Conservation (phyloP, 176 grass and related monocot species). For the Aechmea fasciata region DNA sequence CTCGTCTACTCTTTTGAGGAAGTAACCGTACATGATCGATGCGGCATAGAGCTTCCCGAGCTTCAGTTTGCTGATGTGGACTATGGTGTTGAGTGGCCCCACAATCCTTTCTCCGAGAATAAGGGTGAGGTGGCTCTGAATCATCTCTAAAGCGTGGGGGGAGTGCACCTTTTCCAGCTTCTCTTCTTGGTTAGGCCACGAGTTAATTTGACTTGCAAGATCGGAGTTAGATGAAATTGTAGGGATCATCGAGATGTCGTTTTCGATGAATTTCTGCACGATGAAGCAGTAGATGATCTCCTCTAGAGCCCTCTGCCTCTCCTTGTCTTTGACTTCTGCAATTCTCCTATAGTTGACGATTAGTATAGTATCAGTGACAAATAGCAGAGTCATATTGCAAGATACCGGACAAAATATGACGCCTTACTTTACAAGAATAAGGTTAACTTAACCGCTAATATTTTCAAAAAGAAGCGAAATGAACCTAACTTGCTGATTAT, state of each 20-base stretch:
- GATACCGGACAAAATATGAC: neutral
- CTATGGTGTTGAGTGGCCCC: slow-evolving; percentile 44
- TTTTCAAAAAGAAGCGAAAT: neutral
- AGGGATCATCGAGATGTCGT: slow-evolving; percentile 67
- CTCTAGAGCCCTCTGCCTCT: slow-evolving; percentile 63
- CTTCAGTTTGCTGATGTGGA: slow-evolving; percentile 93
- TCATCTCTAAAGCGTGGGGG: slow-evolving; percentile 76
- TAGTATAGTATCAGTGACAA: slow-evolving; percentile 2
- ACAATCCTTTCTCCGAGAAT: slow-evolving; percentile 77
- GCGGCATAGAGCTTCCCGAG: slow-evolving; percentile 96
- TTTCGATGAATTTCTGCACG: slow-evolving; percentile 82
- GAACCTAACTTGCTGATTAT: too few relatives aligned
- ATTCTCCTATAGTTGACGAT: slow-evolving; percentile 71
- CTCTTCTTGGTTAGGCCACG: slow-evolving; percentile 57
- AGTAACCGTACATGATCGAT: slow-evolving; percentile 98
- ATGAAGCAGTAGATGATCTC: slow-evolving; percentile 92
- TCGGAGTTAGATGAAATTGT: slow-evolving; percentile 35
- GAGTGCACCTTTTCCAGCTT: slow-evolving; percentile 79
- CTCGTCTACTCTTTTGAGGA: slow-evolving; percentile 91
- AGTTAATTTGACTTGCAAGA: slow-evolving; percentile 44
- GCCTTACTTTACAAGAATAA: neutral
- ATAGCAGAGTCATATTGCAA: neutral
- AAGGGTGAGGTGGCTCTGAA: slow-evolving; percentile 70
- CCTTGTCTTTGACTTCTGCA: slow-evolving; percentile 93
- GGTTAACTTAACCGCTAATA: neutral